Percentiles rank a stretch among this genome's conserved stretches.
These are phyloP conservation scores for Tulasnella sp. DNA, from an alignment of 768 basidiomycete genomes.

Conservation along the genomic window DNA sequence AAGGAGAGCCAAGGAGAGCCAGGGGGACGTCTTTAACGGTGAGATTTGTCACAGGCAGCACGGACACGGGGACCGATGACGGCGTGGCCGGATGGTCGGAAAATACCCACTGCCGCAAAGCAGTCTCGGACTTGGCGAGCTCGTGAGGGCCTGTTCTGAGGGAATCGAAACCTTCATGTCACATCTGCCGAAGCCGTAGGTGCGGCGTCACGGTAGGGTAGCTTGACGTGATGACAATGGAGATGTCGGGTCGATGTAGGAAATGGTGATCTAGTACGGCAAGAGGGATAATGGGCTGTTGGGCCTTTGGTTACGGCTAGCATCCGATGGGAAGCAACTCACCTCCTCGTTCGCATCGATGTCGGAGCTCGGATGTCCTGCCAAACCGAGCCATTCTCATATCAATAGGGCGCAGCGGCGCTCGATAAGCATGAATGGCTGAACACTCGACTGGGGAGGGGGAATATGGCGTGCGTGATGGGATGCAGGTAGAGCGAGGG, in stretches of 20 bases:
- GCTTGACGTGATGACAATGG: conserved; percentile 14
- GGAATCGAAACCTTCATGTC: conserved; percentile 20
- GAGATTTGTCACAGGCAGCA: not conserved
- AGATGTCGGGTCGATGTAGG: conserved; percentile 73
- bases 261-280: conserved; percentile 51
- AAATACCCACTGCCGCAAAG: not conserved
- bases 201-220: conserved; percentile 1
- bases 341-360: conserved; percentile 62
- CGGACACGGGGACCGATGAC: not conserved
- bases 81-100: not conserved
- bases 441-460: conserved; percentile 67
- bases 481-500: conserved; percentile 58
- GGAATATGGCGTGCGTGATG: conserved; percentile 68
- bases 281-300: not conserved
- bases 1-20: conserved; percentile 34
- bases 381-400: conserved; percentile 28
- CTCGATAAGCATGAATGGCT: conserved; percentile 78
- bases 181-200: conserved; percentile 27
- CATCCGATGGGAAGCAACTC: not conserved
- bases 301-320: not conserved
- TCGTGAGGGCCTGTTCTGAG: not conserved
- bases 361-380: conserved; percentile 63
- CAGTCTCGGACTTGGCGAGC: not conserved
- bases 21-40: conserved; percentile 33
- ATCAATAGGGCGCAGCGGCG: conserved; percentile 49